Evolutionary conservation across 805 yeast genomes (phyloP), one percentile per base, ranked within the genome.

Genomic region (Schwanniomyces vanrijiae): DNA sequence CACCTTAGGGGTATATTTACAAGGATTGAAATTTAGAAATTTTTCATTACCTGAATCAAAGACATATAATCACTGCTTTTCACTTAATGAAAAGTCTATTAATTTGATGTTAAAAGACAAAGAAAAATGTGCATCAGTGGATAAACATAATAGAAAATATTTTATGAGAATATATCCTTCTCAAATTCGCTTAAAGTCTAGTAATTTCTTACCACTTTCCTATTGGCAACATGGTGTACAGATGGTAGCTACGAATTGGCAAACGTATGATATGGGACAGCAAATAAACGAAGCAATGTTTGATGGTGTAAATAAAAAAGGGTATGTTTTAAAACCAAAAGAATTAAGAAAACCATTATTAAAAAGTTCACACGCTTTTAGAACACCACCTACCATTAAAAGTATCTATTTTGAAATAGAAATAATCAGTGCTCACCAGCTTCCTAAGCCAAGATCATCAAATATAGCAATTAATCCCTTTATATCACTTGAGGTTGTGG

Each of bases 221-320:
- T 90, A 81, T 59, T 94, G 99, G 99, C 75, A 75, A 42, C 71
- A 78, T 40, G 99, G 99, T 0, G 85, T 79, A 9, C 99, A 94
- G 60, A 81, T 94, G 90, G 98, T 88, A 4, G 98, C 99, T 0
- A 84, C 96, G 0, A 94, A 92, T 61, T 92, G 97, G 97, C 99
- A 92, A 65, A 85, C 94, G 0, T 85, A 81, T 61, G 99, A 94
- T 60, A 48, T 82, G 14, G 97, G 97, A 0, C 92, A 91, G 60
- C 96, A 90, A 60, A 58, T 94, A 9, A 91, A 90, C 62, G 87
- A 87, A 51, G 88, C 96, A 3, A 69, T 90, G 78, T 90, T 92
- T 64, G 81, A 80, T 43, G 64, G 77, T 13, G 78, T 80, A 0
- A 71, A 76, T 11, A 77, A 72, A 39, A 69, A 77, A 0, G 99